phyloP scores from a whole-genome alignment of 148 eudicot genomes.

The Persicaria maculosa region DNA sequence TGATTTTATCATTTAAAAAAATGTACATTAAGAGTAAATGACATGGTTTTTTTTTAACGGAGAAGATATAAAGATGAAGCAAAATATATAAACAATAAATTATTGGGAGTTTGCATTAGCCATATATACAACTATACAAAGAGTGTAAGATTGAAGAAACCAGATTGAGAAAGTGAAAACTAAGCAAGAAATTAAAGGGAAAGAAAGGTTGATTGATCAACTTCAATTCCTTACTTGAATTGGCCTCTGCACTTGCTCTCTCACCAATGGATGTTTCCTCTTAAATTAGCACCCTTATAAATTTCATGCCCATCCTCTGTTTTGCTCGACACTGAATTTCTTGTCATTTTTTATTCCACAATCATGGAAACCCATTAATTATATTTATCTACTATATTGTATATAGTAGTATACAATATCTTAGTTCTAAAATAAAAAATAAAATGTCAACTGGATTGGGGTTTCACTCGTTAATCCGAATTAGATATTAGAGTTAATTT shows the following conservation, averaged over 20 bases:
- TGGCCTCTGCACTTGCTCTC: neutral
- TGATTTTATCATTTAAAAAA: too few relatives aligned
- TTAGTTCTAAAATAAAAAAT: too few relatives aligned
- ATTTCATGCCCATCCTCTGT: neutral
- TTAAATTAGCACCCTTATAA: neutral
- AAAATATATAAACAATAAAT: neutral
- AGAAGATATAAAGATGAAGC: too few relatives aligned
- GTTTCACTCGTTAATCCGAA: too few relatives aligned
- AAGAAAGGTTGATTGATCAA: too few relatives aligned
- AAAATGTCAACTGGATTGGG: too few relatives aligned
- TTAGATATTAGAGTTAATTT: too few relatives aligned
- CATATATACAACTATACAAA: neutral
- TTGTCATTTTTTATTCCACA: neutral
- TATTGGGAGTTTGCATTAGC: neutral
- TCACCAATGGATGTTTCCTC: neutral
- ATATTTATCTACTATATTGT: too few relatives aligned
- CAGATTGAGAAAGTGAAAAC: neutral
- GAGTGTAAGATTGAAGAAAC: neutral
- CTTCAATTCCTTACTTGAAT: neutral
- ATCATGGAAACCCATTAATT: neutral
- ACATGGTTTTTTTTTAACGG: too few relatives aligned
- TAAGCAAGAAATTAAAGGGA: too few relatives aligned
- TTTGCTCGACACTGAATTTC: neutral
- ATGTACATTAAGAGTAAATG: too few relatives aligned
- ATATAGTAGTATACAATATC: too few relatives aligned